Percentiles rank a stretch among this genome's conserved stretches.
phyloP scores from a whole-genome alignment of 192 early-diverging fungal species.

The Obelidium mucronatum region DNA sequence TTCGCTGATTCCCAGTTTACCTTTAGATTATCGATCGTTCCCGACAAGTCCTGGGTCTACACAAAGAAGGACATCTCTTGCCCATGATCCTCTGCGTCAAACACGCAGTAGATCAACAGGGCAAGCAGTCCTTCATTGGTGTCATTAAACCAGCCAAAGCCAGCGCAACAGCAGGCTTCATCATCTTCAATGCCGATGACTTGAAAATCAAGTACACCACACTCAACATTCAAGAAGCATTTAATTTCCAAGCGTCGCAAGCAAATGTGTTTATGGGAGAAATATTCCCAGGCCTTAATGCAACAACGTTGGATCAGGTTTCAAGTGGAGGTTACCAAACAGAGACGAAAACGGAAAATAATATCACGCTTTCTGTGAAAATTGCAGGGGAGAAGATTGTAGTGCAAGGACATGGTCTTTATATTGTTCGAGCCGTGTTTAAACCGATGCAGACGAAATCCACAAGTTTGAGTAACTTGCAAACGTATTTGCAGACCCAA shows the following conservation, averaged over 20 bases:
- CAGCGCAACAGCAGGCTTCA: constrained; percentile 32
- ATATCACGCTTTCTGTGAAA: constrained; percentile 1
- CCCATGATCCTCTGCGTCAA: constrained; percentile 46
- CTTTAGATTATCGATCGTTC: constrained; percentile 53
- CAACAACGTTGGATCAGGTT: neutral
- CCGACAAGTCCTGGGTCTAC: constrained; percentile 50
- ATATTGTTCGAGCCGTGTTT: neutral
- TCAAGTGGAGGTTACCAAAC: neutral
- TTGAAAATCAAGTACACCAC: constrained; percentile 40
- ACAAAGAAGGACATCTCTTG: constrained; percentile 42
- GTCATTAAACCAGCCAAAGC: constrained; percentile 19
- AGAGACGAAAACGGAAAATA: neutral
- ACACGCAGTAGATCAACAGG: constrained; percentile 36
- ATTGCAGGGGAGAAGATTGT: neutral
- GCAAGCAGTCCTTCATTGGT: constrained; percentile 48
- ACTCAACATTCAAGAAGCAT: neutral
- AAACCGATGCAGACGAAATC: neutral
- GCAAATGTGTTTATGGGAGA: constrained; percentile 19
- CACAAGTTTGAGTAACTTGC: neutral
- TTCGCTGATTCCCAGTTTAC: neutral
- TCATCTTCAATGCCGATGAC: constrained; percentile 33
- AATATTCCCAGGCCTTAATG: constrained; percentile 4
- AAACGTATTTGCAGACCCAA: too few species aligned
- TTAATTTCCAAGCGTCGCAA: constrained; percentile 41
- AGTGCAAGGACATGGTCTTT: neutral